Conservation (phyloP, 129 eudicot genomes). For the sunflower (Helianthus annuus) region HanXRQr2.0-SUNRISE NC_035441.2:171822543-171823042, state of each 20-base stretch:
- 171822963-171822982: slow-evolving; percentile 61
- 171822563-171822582: too few species aligned
- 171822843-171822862: not conserved
- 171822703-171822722: too few species aligned
- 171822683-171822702: too few species aligned
- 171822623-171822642: too few species aligned
- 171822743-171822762: not conserved
- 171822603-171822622: too few species aligned
- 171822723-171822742: too few species aligned
- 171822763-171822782: not conserved
- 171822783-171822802: not conserved
- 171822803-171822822: not conserved
- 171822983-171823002: slow-evolving; percentile 51
- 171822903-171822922: not conserved
- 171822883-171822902: not conserved
- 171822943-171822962: slow-evolving; percentile 82
- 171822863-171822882: not conserved
- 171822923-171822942: slow-evolving; percentile 33
- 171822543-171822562: too few species aligned
- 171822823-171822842: not conserved
- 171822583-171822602: too few species aligned
- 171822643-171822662: too few species aligned
- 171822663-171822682: too few species aligned
- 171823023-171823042: slow-evolving; percentile 46
- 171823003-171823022: slow-evolving; percentile 56